phyloP scores from a whole-genome alignment of 1,139 yeast genomes.

The Groenewaldozyma sp. region DNA sequence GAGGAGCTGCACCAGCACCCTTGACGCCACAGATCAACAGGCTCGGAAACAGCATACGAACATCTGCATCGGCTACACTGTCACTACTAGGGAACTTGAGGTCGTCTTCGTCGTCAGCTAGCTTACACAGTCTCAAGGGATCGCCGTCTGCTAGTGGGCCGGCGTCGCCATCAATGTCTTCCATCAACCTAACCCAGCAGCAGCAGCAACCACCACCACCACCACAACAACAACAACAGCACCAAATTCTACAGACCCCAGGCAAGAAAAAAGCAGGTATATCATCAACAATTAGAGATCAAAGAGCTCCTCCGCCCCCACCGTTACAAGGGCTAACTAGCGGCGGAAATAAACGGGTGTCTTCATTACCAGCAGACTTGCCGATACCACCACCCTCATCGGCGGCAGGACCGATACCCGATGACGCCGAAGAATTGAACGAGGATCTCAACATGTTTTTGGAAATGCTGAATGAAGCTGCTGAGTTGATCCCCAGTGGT shows the following conservation, averaged over 20 bases:
- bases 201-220: not conserved
- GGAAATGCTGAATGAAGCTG: conserved; percentile 16
- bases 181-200: conserved; percentile 2
- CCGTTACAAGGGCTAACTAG: too few relatives aligned
- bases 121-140: too few relatives aligned
- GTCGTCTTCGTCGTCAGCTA: conserved; percentile 8
- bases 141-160: too few relatives aligned
- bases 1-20: too few relatives aligned
- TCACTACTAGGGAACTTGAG: conserved; percentile 20
- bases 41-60: conserved; percentile 9
- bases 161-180: too few relatives aligned
- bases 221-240: not conserved
- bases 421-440: conserved; percentile 10
- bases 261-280: not conserved
- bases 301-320: not conserved
- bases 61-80: conserved; percentile 23
- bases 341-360: not conserved
- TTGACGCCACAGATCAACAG: not conserved
- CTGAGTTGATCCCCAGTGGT: conserved; percentile 8
- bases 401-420: too few relatives aligned
- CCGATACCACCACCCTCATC: not conserved
- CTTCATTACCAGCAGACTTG: not conserved
- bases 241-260: conserved; percentile 2
- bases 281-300: not conserved
- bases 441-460: conserved; percentile 17